Evolutionary conservation across 345 rosid genomes (phyloP), one percentile per base, ranked within the genome.

Genomic region (Capsella bursapastoris): DNA sequence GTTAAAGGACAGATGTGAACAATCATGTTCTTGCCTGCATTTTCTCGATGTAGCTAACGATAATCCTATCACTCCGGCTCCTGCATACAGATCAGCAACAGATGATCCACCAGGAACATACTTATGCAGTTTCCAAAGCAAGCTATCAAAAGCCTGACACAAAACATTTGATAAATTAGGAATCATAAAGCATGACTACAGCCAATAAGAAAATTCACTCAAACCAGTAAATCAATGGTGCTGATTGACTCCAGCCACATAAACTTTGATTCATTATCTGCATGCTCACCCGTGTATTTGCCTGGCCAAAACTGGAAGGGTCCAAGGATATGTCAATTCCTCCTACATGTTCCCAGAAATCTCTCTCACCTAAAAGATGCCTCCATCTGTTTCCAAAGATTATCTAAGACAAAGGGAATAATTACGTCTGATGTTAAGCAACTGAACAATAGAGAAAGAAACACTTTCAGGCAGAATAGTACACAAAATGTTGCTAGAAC

Each of bases 351-450:
- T 94, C 97, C 98, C 98, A 93, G 70, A 93, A 93, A 79, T 91
- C 96, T 78, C 77, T 82, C 76, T 93, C 96, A 40, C 98, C 98
- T 78, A 91, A 81, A 63, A 91, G 87, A 89, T 89, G 97, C 77
- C 97, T 87, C 98, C 98, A 93, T 79, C 96, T 83, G 83, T 91
- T 86, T 78, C 98, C 97, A 78, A 93, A 93, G 43, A 91, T 91
- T 70, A 93, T 88, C 98, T 93, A 53, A 53, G 5, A 49, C 16
- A 66, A 56, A 37, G 7, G 49, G n/a, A 70, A 72, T 10, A 29
- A 11, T 31, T 15, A 58, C 50, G 31, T 14, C 1, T 5, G 14
- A 49, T 25, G 53, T 28, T 49, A 57, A 70, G 53, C 18, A 18
- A 37, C 9, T 37, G 28, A 70, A 56, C 49, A 44, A 44, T 18